phyloP scores from a whole-genome alignment of 306 rosid genomes.

The Trifolium repens region DNA sequence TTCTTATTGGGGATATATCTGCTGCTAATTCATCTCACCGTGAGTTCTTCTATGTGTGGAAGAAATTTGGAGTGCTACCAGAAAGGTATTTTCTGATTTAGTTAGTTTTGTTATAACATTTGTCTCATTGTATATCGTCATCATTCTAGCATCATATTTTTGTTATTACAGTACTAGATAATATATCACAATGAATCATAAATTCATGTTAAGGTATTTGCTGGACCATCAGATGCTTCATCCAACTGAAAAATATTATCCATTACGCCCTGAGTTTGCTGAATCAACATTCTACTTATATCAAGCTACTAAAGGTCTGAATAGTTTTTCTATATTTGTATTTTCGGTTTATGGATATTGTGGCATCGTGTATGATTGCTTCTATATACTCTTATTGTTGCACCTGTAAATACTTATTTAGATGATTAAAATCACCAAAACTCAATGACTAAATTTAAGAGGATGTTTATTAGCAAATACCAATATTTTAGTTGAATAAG shows the following conservation, averaged over 20 bases:
- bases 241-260: conserved; percentile 95
- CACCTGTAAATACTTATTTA: conserved; percentile 17
- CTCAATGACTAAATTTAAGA: conserved; percentile 5
- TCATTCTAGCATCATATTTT: conserved; percentile 36
- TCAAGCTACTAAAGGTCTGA: conserved; percentile 94
- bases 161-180: conserved; percentile 32
- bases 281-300: conserved; percentile 97
- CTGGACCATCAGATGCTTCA: conserved; percentile 95
- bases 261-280: conserved; percentile 95
- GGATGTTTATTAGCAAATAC: conserved; percentile 1
- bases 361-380: background rate
- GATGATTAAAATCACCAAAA: conserved; percentile 15
- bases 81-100: conserved; percentile 72
- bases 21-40: conserved; percentile 98
- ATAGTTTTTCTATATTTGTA: conserved; percentile 33
- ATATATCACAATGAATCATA: conserved; percentile 41
- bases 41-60: conserved; percentile 87
- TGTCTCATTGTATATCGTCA: conserved; percentile 22
- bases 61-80: conserved; percentile 85
- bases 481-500: conserved; percentile 21
- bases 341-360: conserved; percentile 32
- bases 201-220: conserved; percentile 75
- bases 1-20: conserved; percentile 85
- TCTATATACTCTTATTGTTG: conserved; percentile 19
- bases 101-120: conserved; percentile 22